Evolutionary conservation across 2,329 filamentous ascomycete genomes (phyloP), one percentile per base, ranked within the genome.

Genomic region (Alternaria postmessia): DNA sequence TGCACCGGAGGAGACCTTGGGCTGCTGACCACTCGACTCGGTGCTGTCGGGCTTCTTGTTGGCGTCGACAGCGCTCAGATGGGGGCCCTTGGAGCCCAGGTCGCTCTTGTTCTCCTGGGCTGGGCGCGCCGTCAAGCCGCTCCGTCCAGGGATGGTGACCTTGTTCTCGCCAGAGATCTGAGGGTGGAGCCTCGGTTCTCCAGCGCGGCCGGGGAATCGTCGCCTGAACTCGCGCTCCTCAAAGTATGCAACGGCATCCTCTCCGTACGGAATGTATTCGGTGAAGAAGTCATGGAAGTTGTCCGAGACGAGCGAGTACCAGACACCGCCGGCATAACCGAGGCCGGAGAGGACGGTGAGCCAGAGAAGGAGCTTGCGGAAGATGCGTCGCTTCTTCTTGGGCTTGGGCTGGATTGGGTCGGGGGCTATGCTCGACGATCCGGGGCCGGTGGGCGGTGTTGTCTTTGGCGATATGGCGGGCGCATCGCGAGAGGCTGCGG

Each of bases 211-310:
- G 2, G 76, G 88, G 83, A 97, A 97, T 59, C 92, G 89, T 80
- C 91, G 93, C 76, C 91, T 88, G 83, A 97, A 97, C 74, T 97
- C 93, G 68, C 91, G 88, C 82, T 99, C 95, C 81, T 99, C 95
- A 53, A 99, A 89, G 82, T 96, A 98, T 26, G 96, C 88, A 46
- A 99, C 94, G 18, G 91, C 91, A 77, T 97, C 92, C 81, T 99
- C 95, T 73, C 94, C 95, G 69, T 91, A 97, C 22, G 95, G 95
- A 18, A 99, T 82, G 79, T 94, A 99, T 81, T 97, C 94, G 72
- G 94, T 98, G 82, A 99, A 99, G 84, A 97, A 95, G 80, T 99
- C 95, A 81, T 99, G 94, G 86, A 98, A 99, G 81, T 93, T 97
- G 84, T 99, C 95, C 75, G 91, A 96, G 80, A 95, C 86, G 66